Percentiles rank a stretch among this genome's conserved stretches.
These are phyloP conservation scores for Trichosporon ovoides DNA, from an alignment of 1,284 basidiomycete genomes.

Conservation along the genomic window DNA sequence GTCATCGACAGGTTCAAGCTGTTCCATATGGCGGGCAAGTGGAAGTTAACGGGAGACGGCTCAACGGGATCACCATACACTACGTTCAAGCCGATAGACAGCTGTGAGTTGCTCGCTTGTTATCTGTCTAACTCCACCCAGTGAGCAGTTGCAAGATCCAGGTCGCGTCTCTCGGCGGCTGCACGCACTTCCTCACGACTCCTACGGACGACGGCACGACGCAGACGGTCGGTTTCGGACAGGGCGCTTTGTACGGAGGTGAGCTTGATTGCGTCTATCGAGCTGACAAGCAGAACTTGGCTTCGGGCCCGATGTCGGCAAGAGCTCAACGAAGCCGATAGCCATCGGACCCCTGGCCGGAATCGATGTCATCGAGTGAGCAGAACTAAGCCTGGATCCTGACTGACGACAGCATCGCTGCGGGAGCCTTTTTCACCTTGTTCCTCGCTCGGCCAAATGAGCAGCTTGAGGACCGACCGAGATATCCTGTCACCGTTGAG, in stretches of 20 bases:
- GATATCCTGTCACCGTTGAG: conserved; percentile 67
- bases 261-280: conserved; percentile 33
- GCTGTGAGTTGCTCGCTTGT: conserved; percentile 1
- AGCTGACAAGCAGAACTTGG: conserved; percentile 61
- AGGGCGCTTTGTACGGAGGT: conserved; percentile 18
- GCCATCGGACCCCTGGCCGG: conserved; percentile 65
- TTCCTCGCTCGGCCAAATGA: conserved; percentile 68
- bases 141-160: conserved; percentile 65
- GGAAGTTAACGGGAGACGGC: conserved; percentile 90
- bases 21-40: conserved; percentile 59
- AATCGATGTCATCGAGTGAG: conserved; percentile 71
- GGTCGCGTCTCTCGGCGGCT: conserved; percentile 69
- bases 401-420: conserved; percentile 59
- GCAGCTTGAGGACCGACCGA: conserved; percentile 62
- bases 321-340: conserved; percentile 80
- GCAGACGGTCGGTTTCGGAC: conserved; percentile 50
- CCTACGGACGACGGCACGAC: conserved; percentile 55
- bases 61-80: conserved; percentile 77
- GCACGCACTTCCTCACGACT: conserved; percentile 78
- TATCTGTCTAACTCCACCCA: not conserved
- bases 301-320: conserved; percentile 68
- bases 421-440: conserved; percentile 77
- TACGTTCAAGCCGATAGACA: conserved; percentile 53
- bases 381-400: conserved; percentile 1
- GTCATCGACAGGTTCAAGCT: conserved; percentile 77